Evolutionary conservation across 108 stramenopile species (phyloP), one percentile per base, ranked within the genome.

Genomic region (Cylindrotheca closterium): DNA sequence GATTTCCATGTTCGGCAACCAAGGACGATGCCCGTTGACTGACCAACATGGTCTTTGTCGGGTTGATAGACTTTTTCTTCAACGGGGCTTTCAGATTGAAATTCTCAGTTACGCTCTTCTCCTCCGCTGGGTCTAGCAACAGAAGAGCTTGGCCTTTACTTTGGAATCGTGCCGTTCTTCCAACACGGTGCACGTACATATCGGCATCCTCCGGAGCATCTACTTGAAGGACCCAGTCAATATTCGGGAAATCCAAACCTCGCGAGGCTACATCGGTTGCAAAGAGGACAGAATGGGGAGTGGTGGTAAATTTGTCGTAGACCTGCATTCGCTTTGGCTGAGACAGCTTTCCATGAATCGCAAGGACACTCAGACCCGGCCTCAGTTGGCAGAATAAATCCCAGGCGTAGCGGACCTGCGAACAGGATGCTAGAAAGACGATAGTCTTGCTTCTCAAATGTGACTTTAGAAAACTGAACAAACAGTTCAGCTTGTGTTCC

Each of bases 171-270:
- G 98, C 99, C 2, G 99, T 99, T 27, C 98, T 74, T 27, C 99
- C 98, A 4, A 94, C 99, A n/a, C 99, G 83, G 67, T 94, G 93
- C 59, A 92, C 86, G 65, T 91, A 90, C 87, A 86, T 88, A 47
- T 84, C 88, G 3, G 83, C 71, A 75, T 99, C 98, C 71, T 99
- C 98, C 4, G 99, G 99, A 25, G 96, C 96, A 80, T 99, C 99
- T 5, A 82, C 88, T 79, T 99, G 97, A 4, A 98, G 82, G 8
- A 99, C 98, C 99, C 99, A 99, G 77, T 99, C 98, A 19, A 99
- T 96, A 24, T 74, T 67, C 0, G 97, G 97, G 70, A 99, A 99
- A 57, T 99, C 99, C 18, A 99, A 68, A 19, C 99, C 98, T 4
- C 99, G 76, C 1, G 95, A 87, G 3, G 97, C 98, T 5, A 99